Conservation (phyloP, 225 moss, liverwort and hornwort genomes). For the Polytrichum commune region DNA sequence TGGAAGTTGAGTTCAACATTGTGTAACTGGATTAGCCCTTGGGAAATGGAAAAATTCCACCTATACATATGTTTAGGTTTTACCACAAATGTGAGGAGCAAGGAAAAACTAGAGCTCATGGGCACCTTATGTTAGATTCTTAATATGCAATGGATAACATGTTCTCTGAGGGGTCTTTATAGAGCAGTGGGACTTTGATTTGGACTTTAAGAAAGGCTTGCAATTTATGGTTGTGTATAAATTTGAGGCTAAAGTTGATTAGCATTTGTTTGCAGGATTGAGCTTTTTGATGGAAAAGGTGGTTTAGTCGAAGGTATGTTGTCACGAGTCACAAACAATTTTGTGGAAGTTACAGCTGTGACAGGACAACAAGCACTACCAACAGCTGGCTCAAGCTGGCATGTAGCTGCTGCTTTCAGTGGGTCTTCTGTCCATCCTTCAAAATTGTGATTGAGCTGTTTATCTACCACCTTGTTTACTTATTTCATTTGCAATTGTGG, state of each 20-base stretch:
- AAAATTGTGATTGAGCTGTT: not conserved
- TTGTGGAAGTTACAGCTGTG: slow-evolving; percentile 59
- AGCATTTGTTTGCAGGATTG: slow-evolving; percentile 48
- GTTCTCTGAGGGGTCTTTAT: no score
- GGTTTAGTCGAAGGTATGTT: slow-evolving; percentile 61
- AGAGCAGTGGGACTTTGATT: no score
- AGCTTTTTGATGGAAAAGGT: slow-evolving; percentile 90
- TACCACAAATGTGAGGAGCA: no score
- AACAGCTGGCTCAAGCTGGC: slow-evolving; percentile 65
- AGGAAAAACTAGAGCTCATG: no score
- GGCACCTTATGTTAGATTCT: no score
- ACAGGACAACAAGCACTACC: slow-evolving; percentile 44
- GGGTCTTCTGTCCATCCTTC: not conserved
- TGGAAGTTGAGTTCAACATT: no score
- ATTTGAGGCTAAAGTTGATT: not conserved
- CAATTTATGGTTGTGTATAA: not conserved
- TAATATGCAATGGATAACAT: no score
- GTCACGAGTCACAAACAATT: slow-evolving; percentile 49
- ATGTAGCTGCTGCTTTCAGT: slow-evolving; percentile 90
- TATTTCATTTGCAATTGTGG: no score
- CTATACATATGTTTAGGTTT: no score
- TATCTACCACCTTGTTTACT: not conserved
- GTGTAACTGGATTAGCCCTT: no score
- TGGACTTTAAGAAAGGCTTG: no score
- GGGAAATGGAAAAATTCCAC: no score